Evolutionary conservation across 2,329 filamentous ascomycete genomes (phyloP), one percentile per base, ranked within the genome.

Genomic region (Trichoderma koningii): DNA sequence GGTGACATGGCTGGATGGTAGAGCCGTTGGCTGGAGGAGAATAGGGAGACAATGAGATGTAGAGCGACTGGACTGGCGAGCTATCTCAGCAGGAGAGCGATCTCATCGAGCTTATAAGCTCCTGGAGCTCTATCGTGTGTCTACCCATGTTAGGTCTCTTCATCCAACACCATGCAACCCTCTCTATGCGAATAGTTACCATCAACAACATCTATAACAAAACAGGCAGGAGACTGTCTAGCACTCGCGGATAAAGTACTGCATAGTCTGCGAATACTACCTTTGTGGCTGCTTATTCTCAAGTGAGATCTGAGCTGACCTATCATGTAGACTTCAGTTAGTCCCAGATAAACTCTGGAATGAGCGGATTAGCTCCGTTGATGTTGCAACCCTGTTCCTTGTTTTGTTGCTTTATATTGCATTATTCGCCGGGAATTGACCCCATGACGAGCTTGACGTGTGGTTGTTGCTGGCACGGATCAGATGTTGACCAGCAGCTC

Each of bases 191-290:
- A 47, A 7, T 17, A 12, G n/a, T 44, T 9, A 23, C 12, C 7
- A 42, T 34, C 23, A 60, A 23, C 6, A 51, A 26, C 56, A 42
- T 51, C 30, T 30, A 23, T 42, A 14, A 60, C 56, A 3, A 60
- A 60, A 60, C 21, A 51, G 56, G 56, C 56, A 60, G 56, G 56
- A 60, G 45, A 34, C 12, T 21, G 34, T 21, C 34, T 19, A 5
- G 10, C 1, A 42, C 21, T 50, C 19, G 50, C 51, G 45, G 56
- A 15, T 28, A 41, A 19, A 51, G 34, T 15, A 23, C 14, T 28
- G 30, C 19, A 26, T 28, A 41, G 23, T 60, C 41, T 60, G 56
- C 19, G 30, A 60, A 60, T 60, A 19, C 56, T 38, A 60, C 56
- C 44, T n/a, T 12, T 38, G 15, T 23, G 30, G n/a, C 10, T 48